Evolutionary conservation across 768 basidiomycete genomes (phyloP), one percentile per base, ranked within the genome.

Genomic region (Rossbeevera mucosa): DNA sequence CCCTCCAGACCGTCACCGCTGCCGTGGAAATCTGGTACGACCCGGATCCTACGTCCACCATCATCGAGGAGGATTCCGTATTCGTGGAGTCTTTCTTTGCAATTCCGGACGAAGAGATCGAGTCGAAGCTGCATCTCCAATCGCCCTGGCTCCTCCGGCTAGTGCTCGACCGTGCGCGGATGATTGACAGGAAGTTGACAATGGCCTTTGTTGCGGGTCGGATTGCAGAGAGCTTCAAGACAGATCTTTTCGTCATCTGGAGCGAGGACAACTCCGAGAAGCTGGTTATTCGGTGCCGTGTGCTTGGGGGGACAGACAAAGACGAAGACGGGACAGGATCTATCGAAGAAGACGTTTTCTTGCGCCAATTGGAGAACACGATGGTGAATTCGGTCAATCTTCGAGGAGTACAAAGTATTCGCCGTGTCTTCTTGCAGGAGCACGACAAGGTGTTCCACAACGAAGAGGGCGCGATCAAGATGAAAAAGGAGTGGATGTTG

Each of bases 31-130:
- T 99, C 58, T 94, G 92, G 84, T 98, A 96, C 63, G 96, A 99
- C 66, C 96, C 96, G 0, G 86, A 94, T 64, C 88, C 92, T 16
- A 83, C 78, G 7, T 81, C 88, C 0, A 98, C 96, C 25, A 87
- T 95, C 69, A 96, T 99, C 68, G 94, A 95, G 59, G 96, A 98
- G 59, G 96, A 99, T 69, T 75, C 81, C 21, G 83, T 94, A 21
- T 98, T 99, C 66, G 96, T 99, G 51, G 92, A 96, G 64, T 94
- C 94, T 0, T 97, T 97, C 89, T 99, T 98, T 69, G 95, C 94
- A 50, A 98, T 98, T 66, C 96, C 96, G 6, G 96, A 98, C 61
- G 94, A 97, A 65, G 91, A 94, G 46, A 87, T 95, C 53, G 92
- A 95, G 67, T 79, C 82, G 18, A 95, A 95, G 64, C 74, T 96